Evolutionary conservation across 805 yeast genomes (phyloP).

Genomic region (Ogataea degrootiae): DNA sequence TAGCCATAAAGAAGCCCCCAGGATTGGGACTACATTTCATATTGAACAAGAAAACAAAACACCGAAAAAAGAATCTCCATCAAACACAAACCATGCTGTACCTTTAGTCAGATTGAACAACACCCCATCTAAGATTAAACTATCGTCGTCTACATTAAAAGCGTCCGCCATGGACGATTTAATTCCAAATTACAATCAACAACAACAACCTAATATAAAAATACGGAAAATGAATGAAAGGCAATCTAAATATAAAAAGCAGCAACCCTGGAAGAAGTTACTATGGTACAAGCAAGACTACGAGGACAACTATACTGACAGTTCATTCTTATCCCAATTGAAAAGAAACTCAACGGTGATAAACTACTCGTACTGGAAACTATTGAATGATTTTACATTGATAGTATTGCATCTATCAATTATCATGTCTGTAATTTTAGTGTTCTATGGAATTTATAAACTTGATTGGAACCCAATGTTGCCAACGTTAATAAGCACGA

Average conservation of each 20-base stretch:
- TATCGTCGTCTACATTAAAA: neutral
- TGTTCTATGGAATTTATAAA: conserved; percentile 60
- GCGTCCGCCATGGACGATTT: neutral
- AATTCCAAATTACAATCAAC: too few species aligned
- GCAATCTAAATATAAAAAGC: neutral
- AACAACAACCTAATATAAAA: too few species aligned
- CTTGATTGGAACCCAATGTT: conserved; percentile 44
- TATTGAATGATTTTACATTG: conserved; percentile 68
- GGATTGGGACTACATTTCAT: too few species aligned
- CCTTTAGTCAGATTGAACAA: too few species aligned
- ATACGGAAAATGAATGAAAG: neutral
- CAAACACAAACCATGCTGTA: too few species aligned
- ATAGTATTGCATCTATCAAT: conserved; percentile 63
- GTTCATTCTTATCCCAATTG: conserved; percentile 73
- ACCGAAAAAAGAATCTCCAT: too few species aligned
- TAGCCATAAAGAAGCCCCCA: too few species aligned
- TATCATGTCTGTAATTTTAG: conserved; percentile 57
- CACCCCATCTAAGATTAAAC: too few species aligned
- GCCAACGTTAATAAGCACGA: conserved; percentile 34
- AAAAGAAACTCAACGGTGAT: conserved; percentile 72
- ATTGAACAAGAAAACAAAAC: too few species aligned
- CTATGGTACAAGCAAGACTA: conserved; percentile 81
- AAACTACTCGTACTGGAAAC: conserved; percentile 54
- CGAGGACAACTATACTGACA: conserved; percentile 89
- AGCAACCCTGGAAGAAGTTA: conserved; percentile 71